Evolutionary conservation across 495 filamentous ascomycete species (phyloP).

Genomic region (Penicillium chermesinum): DNA sequence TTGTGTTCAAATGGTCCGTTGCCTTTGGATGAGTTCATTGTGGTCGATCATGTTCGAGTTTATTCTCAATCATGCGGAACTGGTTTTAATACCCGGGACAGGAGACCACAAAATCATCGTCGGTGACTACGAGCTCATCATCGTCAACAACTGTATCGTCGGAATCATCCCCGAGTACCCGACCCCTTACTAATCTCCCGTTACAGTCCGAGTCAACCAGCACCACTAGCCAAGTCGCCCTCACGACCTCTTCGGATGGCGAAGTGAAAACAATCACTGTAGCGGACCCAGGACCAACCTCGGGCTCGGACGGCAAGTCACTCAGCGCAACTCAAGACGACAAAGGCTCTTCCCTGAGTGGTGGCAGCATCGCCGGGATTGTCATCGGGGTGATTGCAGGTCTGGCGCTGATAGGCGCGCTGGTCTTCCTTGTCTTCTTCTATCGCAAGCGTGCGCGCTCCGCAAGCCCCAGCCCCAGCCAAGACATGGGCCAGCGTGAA

Average conservation of each 20-base stretch:
- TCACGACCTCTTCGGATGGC: conserved; percentile 44
- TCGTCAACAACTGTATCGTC: conserved; percentile 14
- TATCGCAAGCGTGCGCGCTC: conserved; percentile 35
- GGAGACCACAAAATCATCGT: conserved; percentile 13
- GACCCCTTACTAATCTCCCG: conserved; percentile 14
- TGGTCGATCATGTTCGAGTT: conserved; percentile 5
- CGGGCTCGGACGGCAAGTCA: conserved; percentile 10
- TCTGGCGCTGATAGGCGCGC: conserved; percentile 32
- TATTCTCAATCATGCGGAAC: conserved; percentile 12
- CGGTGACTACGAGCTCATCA: conserved; percentile 7
- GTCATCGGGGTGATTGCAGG: conserved; percentile 48
- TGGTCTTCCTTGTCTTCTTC: conserved; percentile 40
- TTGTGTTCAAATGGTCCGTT: neutral
- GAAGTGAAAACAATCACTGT: conserved; percentile 49
- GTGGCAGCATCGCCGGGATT: conserved; percentile 42
- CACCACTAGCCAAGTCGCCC: conserved; percentile 26
- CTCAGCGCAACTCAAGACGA: conserved; percentile 5
- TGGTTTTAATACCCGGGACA: conserved; percentile 20
- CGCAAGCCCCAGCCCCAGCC: conserved; percentile 30
- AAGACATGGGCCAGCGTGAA: conserved; percentile 34
- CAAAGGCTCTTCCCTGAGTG: conserved; percentile 25
- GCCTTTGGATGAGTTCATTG: neutral
- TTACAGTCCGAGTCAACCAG: conserved; percentile 30
- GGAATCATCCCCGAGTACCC: neutral
- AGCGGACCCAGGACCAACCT: conserved; percentile 34